Conservation (phyloP, 192 early-diverging fungal genomes). For the Chytriomyces sp. region DNA sequence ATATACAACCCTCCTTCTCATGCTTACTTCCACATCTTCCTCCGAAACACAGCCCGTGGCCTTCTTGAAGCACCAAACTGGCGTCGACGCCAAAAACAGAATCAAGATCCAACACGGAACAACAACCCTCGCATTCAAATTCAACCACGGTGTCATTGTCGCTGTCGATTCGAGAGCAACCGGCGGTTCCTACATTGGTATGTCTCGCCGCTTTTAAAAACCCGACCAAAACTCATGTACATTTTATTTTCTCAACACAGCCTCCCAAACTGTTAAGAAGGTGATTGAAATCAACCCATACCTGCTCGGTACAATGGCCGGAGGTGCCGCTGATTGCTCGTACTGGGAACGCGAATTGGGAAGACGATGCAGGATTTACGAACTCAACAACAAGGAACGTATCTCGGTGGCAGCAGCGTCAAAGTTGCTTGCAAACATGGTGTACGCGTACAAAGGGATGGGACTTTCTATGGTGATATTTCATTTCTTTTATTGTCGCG, state of each 20-base stretch:
- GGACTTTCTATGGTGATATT: slow-evolving; percentile 87
- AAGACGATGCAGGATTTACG: slow-evolving; percentile 88
- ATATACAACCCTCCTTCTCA: background rate
- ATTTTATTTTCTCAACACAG: slow-evolving; percentile 47
- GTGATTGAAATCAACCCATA: slow-evolving; percentile 99
- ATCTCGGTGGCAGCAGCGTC: slow-evolving; percentile 98
- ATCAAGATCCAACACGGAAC: slow-evolving; percentile 97
- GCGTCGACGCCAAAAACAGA: slow-evolving; percentile 69
- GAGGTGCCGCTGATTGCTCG: slow-evolving; percentile 97
- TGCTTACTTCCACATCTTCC: background rate
- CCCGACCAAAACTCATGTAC: background rate
- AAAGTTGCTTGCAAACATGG: slow-evolving; percentile 95
- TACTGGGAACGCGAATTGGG: slow-evolving; percentile 99
- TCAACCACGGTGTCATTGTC: slow-evolving; percentile 90
- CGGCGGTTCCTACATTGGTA: slow-evolving; percentile 87
- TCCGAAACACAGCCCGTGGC: slow-evolving; percentile 70
- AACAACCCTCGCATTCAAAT: slow-evolving; percentile 98
- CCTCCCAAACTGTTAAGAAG: slow-evolving; percentile 96
- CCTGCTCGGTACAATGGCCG: slow-evolving; percentile 98
- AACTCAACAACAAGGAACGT: slow-evolving; percentile 97
- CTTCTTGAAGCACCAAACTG: slow-evolving; percentile 82
- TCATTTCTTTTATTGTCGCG: slow-evolving; percentile 28
- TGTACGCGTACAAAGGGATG: slow-evolving; percentile 98
- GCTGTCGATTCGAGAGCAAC: slow-evolving; percentile 97
- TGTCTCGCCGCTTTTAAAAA: background rate